phyloP scores from a whole-genome alignment of 305 asterid genomes.

The Euphrasia arctica region DNA sequence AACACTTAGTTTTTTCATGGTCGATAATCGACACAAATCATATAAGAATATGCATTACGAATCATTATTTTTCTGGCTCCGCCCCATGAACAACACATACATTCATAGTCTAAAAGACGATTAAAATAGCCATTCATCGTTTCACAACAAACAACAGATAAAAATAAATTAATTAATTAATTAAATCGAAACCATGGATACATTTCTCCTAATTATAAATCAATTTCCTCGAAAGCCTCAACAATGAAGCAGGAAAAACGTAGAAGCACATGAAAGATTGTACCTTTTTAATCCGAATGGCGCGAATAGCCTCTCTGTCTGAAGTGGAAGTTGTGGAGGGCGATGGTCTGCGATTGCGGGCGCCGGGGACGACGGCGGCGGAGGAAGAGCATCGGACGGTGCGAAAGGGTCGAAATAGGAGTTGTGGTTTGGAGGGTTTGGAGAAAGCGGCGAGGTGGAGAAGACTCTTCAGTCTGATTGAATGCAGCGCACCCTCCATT shows the following conservation, averaged over 20 bases:
- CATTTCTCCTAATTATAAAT: not conserved
- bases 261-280: not conserved
- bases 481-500: slow-evolving; percentile 57
- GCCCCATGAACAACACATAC: no score
- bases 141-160: no score
- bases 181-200: not conserved
- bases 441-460: slow-evolving; percentile 47
- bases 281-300: slow-evolving; percentile 83
- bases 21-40: not conserved
- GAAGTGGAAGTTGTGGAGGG: slow-evolving; percentile 59
- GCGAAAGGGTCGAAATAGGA: slow-evolving; percentile 29
- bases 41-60: not conserved
- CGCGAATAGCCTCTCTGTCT: slow-evolving; percentile 85
- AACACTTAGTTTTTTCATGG: not conserved
- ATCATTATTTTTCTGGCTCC: not conserved
- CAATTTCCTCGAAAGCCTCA: not conserved
- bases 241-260: not conserved
- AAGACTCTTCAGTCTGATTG: slow-evolving; percentile 54
- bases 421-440: slow-evolving; percentile 26
- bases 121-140: no score
- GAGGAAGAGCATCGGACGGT: slow-evolving; percentile 59
- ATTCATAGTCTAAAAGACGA: no score
- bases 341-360: slow-evolving; percentile 50
- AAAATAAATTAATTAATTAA: no score
- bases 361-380: slow-evolving; percentile 19